Conservation (phyloP, 139 green algal species). For the Picochlorum sp. region DNA sequence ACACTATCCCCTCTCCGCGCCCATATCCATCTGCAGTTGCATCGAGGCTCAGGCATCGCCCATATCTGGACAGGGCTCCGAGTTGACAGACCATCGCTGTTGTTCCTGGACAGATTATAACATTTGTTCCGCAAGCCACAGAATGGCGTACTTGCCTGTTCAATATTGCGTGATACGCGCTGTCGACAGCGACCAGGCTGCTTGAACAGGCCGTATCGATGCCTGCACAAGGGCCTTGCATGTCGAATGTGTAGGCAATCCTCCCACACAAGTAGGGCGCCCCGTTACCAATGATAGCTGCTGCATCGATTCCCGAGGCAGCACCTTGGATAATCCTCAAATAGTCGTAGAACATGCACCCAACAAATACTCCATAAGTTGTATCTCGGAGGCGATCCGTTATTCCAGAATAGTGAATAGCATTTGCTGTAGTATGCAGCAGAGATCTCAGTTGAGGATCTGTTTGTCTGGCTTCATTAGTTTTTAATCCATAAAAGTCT, state of each 20-base stretch:
- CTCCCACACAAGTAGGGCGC: slow-evolving; percentile 40
- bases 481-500: slow-evolving; percentile 41
- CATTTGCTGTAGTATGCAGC: slow-evolving; percentile 38
- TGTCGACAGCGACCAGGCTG: slow-evolving; percentile 38
- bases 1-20: slow-evolving; percentile 34
- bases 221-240: slow-evolving; percentile 34
- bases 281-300: slow-evolving; percentile 32
- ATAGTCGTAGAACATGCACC: slow-evolving; percentile 47
- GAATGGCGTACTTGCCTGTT: neutral
- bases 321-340: neutral
- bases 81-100: slow-evolving; percentile 24
- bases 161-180: slow-evolving; percentile 24
- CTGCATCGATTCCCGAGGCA: neutral
- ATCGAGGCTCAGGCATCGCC: slow-evolving; percentile 50
- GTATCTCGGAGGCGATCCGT: neutral
- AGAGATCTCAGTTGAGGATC: slow-evolving; percentile 69
- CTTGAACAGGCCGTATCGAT: slow-evolving; percentile 53
- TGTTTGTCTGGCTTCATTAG: slow-evolving; percentile 45
- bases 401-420: slow-evolving; percentile 27
- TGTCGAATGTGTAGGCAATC: slow-evolving; percentile 40
- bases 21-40: slow-evolving; percentile 53
- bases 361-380: slow-evolving; percentile 27
- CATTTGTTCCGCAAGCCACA: slow-evolving; percentile 27
- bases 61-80: slow-evolving; percentile 32
- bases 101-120: slow-evolving; percentile 23